A percentile compares a stretch with the other conserved stretches of the same genome.
Conservation (phyloP, 2,329 filamentous ascomycete genomes). For the Cordyceps cicadae region DNA sequence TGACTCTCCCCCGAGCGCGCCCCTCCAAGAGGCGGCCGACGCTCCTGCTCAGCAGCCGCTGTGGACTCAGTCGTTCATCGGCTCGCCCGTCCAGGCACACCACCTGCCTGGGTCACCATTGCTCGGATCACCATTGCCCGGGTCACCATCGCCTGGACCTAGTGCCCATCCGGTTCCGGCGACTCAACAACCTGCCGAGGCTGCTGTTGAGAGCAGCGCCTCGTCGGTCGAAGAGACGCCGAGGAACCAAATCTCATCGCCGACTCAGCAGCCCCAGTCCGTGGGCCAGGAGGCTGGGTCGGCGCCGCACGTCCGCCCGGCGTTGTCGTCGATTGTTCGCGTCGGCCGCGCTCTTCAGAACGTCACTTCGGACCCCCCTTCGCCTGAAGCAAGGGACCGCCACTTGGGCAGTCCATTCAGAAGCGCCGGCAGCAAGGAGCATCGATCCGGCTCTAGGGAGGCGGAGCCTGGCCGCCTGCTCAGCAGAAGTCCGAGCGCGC, state of each 20-base stretch:
- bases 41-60: background rate
- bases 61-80: background rate
- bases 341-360: constrained; percentile 48
- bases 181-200: background rate
- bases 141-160: background rate
- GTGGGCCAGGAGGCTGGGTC: constrained; percentile 20
- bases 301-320: constrained; percentile 31
- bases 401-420: constrained; percentile 50
- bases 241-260: constrained; percentile 30
- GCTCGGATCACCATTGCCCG: background rate
- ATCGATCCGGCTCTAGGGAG: constrained; percentile 23
- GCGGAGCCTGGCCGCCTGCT: constrained; percentile 17
- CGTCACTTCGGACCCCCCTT: constrained; percentile 51
- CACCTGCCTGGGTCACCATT: background rate
- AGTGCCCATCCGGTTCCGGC: background rate
- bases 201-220: background rate
- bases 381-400: constrained; percentile 42
- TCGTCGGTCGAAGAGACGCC: constrained; percentile 26
- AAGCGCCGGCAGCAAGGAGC: constrained; percentile 29
- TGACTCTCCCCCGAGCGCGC: background rate
- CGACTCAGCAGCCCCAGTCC: constrained; percentile 26
- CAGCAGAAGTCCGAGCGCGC: constrained; percentile 25
- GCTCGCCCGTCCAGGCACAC: background rate
- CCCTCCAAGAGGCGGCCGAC: background rate
- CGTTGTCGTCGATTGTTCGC: constrained; percentile 50